These are phyloP conservation scores for Shiraia sp. DNA, from an alignment of 2,329 filamentous ascomycete species.

Conservation along the genomic window DNA sequence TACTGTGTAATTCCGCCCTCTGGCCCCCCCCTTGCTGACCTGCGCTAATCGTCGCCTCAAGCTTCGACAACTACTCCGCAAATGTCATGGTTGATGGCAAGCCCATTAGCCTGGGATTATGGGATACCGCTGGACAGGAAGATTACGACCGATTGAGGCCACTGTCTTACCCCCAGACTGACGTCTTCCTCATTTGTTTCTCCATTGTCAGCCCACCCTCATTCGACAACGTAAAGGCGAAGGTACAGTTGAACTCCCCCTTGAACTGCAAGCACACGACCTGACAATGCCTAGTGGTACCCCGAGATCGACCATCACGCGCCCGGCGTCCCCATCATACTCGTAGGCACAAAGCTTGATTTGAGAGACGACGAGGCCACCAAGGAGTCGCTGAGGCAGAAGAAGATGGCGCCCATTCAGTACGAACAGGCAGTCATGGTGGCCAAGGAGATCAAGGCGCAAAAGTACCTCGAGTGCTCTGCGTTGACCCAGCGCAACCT, in stretches of 20 bases:
- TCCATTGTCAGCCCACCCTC: constrained; percentile 97
- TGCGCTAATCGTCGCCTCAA: constrained; percentile 47
- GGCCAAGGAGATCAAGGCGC: constrained; percentile 91
- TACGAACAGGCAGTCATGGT: constrained; percentile 89
- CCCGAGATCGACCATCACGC: constrained; percentile 98
- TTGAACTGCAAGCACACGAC: constrained; percentile 2
- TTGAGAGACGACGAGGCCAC: constrained; percentile 86
- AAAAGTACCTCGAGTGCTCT: constrained; percentile 98
- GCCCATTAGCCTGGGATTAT: constrained; percentile 93
- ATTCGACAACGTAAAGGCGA: constrained; percentile 98
- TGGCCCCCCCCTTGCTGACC: constrained; percentile 6
- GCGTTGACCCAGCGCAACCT: constrained; percentile 94
- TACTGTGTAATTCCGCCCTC: constrained; percentile 71
- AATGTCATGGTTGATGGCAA: constrained; percentile 99
- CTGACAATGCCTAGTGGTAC: constrained; percentile 70
- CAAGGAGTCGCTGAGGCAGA: constrained; percentile 78
- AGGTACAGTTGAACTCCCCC: constrained; percentile 62
- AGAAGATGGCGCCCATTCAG: constrained; percentile 96
- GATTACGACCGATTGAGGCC: constrained; percentile 96
- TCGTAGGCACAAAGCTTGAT: constrained; percentile 96
- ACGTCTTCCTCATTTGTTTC: constrained; percentile 98
- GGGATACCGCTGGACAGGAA: constrained; percentile 98
- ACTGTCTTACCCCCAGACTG: constrained; percentile 96
- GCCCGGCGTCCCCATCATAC: constrained; percentile 91
- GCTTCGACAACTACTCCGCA: constrained; percentile 98